phyloP scores from a whole-genome alignment of 2,329 filamentous ascomycete genomes.

The Xylariaceae sp. region DNA sequence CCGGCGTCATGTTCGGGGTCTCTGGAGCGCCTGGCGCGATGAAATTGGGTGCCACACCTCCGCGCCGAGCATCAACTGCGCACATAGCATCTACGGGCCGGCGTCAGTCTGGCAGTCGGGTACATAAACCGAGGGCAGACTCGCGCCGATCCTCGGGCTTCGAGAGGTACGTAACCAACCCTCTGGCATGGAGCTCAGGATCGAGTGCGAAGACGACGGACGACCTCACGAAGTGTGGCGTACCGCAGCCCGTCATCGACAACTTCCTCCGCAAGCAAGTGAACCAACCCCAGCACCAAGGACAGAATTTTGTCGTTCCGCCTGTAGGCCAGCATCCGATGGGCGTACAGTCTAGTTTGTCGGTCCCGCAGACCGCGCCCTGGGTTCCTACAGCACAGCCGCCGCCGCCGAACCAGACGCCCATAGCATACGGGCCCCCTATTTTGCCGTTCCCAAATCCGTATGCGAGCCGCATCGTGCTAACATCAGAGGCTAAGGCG shows the following conservation, averaged over 20 bases:
- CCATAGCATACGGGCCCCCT: background rate
- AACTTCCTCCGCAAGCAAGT: too few relatives aligned
- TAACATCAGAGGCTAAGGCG: constrained; percentile 20
- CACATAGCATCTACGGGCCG: too few relatives aligned
- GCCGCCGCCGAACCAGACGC: background rate
- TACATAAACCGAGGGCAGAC: background rate
- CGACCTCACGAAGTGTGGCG: background rate
- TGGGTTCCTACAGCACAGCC: background rate
- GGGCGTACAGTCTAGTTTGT: too few relatives aligned
- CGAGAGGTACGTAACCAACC: constrained; percentile 3
- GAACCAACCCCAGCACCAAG: too few relatives aligned
- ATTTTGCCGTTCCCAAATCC: constrained; percentile 22
- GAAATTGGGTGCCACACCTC: background rate
- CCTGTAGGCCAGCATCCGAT: too few relatives aligned
- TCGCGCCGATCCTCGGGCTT: background rate
- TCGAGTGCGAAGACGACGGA: background rate
- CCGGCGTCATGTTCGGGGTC: background rate
- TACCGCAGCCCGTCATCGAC: constrained; percentile 6
- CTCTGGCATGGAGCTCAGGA: background rate
- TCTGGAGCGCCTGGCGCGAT: background rate
- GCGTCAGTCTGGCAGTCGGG: too few relatives aligned
- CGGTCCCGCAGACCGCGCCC: too few relatives aligned
- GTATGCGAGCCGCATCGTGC: constrained; percentile 14
- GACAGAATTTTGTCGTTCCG: too few relatives aligned
- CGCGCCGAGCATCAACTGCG: too few relatives aligned